Base-by-base conservation (phyloP, 2,329 filamentous ascomycete species). In the Exutisphaerella laricina region DNA sequence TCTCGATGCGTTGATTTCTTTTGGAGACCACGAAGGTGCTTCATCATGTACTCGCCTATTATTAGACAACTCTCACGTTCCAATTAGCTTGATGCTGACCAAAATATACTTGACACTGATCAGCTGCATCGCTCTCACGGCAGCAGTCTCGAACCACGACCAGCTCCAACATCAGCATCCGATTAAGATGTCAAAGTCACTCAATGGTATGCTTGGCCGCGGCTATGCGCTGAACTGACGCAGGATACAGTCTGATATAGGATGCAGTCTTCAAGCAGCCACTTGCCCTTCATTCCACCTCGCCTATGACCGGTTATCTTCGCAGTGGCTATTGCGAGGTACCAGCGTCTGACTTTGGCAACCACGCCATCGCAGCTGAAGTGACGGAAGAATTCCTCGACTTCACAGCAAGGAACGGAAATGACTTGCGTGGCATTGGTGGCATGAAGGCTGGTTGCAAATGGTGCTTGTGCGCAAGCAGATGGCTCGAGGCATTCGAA, bases 321-420 rank as follows among this genome's bases (percentile, higher is more conserved):
- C 73, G 77, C 35, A 78, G 77, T 45, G 79, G 78, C 14, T 81
- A 79, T 62, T 82, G 79, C 64, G 67, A 74, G 47, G 70, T 74
- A 4, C 75, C 73, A 3, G 59, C 65, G 2, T 66, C 68, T 10
- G 78, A 82, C 55, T 64, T 61, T 13, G 79, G 78, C 16, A 81
- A 80, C 59, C 79, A 82, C 58, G 71, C 73, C 18, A 66, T 82
- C 17, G 78, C 78, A n/a, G 67, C 61, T 39, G 70, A 77, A 20
- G 65, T 82, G 1, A 78, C 74, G 6, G 70, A 78, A 45, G 73
- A 54, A 43, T 82, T 82, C 59, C 73, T 82, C 23, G 75, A 80
- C 56, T 82, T 77, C 65, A 71, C 71, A 22, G 76, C 78, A 13
- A 66, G 69, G 4, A 69, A 70, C 26, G 79, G 78, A 28, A 82